Conservation (phyloP, 169 alveolate species). For the Theileria luwenshuni region DNA sequence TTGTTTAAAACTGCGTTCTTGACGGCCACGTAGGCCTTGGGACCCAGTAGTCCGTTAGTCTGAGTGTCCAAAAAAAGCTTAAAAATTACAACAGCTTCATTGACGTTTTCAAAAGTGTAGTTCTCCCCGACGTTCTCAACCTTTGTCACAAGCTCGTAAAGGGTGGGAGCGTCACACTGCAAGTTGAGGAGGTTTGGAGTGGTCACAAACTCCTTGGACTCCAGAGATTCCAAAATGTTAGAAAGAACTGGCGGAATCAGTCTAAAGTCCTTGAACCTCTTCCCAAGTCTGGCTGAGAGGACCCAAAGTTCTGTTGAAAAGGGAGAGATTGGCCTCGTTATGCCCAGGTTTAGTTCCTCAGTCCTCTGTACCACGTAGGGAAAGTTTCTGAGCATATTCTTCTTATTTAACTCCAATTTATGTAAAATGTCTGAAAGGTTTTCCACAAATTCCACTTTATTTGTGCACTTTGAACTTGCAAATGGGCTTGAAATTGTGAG, state of each 20-base stretch:
- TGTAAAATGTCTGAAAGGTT: constrained; percentile 67
- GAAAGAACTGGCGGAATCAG: constrained; percentile 73
- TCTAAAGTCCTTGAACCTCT: constrained; percentile 66
- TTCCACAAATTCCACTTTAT: constrained; percentile 72
- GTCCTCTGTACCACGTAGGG: constrained; percentile 79
- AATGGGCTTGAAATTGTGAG: constrained; percentile 67
- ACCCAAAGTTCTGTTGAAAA: constrained; percentile 75
- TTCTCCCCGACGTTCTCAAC: constrained; percentile 69
- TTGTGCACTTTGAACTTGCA: constrained; percentile 62
- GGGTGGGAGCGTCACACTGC: constrained; percentile 53
- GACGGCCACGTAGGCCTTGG: constrained; percentile 45
- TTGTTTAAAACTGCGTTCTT: constrained; percentile 47
- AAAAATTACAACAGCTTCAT: constrained; percentile 71
- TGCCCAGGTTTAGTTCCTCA: constrained; percentile 73
- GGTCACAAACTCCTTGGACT: constrained; percentile 55
- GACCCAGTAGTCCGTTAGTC: constrained; percentile 72
- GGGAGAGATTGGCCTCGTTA: constrained; percentile 57
- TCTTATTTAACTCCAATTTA: constrained; percentile 63
- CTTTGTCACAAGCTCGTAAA: constrained; percentile 67
- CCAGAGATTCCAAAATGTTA: constrained; percentile 44
- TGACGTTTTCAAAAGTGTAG: constrained; percentile 54
- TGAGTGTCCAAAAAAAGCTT: constrained; percentile 72
- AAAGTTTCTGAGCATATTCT: constrained; percentile 62
- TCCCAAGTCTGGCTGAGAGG: constrained; percentile 70
- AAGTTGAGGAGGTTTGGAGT: constrained; percentile 69